Evolutionary conservation across 306 rosid species (phyloP), one percentile per base, ranked within the genome.

Genomic region (Crotalaria pallida): DNA sequence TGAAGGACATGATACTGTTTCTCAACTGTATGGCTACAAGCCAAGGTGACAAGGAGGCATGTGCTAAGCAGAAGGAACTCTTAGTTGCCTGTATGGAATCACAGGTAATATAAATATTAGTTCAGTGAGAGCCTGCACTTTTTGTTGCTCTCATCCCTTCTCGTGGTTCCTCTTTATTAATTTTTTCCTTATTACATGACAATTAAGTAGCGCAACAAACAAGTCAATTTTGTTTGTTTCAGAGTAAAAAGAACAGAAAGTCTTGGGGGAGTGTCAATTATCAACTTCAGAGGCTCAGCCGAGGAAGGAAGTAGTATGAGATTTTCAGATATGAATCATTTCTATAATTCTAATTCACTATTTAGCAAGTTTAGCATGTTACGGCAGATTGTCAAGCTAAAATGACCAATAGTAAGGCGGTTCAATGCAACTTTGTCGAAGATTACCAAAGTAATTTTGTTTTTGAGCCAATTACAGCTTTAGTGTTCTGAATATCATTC

Each of bases 221-320:
- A 1, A 41, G 33, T 53, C 41, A 23, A 77, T 34, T 57, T 66
- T 68, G 63, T 76, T 38, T 73, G 55, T 67, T 73, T 67, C 96
- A 93, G 98, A 69, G 88, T 51, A 84, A 66, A 55, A 82, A 78
- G 67, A 90, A 84, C 74, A 80, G 82, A 72, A 88, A 80, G 73
- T 77, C 89, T 44, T 79, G 84, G 96, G 96, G 98, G 71, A 88
- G 91, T 80, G 50, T 93, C 80, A 93, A 93, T 81, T 93, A 88
- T 78, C 96, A 93, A 58, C 70, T 90, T 83, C 96, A 88, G 87
- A 93, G 96, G 93, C 91, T 93, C 52, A 85, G 27, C 78, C 82
- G 84, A 69, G 96, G 96, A 85, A 84, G 88, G 80, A 89, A 89
- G 79, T 92, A 89, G 80, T 67, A 51, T 76, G 62, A 38, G 27